Base-by-base conservation (phyloP, 139 green algal genomes). In the Haematococcus lacustris region DNA sequence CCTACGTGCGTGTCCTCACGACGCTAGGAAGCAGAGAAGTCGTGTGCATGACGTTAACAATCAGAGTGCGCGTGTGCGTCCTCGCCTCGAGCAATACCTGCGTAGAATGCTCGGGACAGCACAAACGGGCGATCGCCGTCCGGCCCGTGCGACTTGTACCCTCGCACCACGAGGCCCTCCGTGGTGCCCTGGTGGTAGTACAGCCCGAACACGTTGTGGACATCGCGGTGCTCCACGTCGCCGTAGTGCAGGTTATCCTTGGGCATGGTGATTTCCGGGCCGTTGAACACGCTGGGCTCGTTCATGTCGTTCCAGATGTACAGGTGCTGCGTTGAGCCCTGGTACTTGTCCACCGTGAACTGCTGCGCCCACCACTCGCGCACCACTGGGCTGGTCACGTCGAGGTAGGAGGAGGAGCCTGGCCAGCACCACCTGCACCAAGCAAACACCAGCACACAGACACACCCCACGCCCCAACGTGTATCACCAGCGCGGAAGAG, bases 251-350 rank as follows among this genome's bases (percentile, higher is more conserved):
- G 68, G 57, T 86, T 82, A 82, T 98, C 94, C 83, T 97, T 97
- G 63, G 85, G 90, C 74, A 84, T 80, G 4, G 78, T 84, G 57
- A 84, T 78, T 74, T 99, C 96, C 13, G 94, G 96, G 0, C 95
- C 95, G 67, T 99, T 98, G 88, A 99, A 98, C 30, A 99, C 96
- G 35, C 82, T 93, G 0, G 95, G 95, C 89, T 99, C 96, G 78
- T 99, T 99, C 96, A 99, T 99, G 84, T 99, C 96, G 81, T 99
- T 99, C 96, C 96, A 99, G 68, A 98, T 96, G 87, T 98, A 97
- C 60, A 99, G 88, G 75, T 92, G 75, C 50, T 78, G 51, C 21
- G 74, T 80, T 60, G 60, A 73, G 60, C 77, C 75, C 63, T 87
- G 32, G 84, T 98, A 99, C 63, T 82, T 84, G 65, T 81, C 76